A percentile compares a stretch with the other conserved stretches of the same genome.
phyloP scores from a whole-genome alignment of 306 rosid species.

The Dryas octopetala region DNA sequence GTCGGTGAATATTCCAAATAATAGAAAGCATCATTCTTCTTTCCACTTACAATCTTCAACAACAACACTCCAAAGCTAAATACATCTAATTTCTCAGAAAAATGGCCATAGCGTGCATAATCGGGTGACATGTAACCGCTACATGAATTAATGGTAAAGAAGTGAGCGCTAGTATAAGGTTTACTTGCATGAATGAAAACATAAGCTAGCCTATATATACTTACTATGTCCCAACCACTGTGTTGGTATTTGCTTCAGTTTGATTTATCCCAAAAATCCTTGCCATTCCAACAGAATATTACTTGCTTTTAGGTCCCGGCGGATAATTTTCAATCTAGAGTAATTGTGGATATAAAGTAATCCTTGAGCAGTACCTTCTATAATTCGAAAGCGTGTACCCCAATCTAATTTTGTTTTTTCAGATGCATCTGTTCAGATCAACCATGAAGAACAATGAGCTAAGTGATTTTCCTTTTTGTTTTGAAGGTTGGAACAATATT shows the following conservation, averaged over 20 bases:
- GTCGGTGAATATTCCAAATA: background rate
- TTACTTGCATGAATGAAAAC: too few relatives aligned
- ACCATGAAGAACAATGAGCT: background rate
- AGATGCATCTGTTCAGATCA: background rate
- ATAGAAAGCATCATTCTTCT: conserved; percentile 17
- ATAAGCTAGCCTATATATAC: background rate
- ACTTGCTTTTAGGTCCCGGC: too few relatives aligned
- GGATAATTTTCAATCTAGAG: too few relatives aligned
- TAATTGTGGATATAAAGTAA: conserved; percentile 6
- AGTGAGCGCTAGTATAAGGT: background rate
- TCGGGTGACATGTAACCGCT: conserved; percentile 31
- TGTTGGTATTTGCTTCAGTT: conserved; percentile 14
- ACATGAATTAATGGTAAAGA: background rate
- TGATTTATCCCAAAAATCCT: conserved; percentile 12
- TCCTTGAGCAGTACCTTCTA: conserved; percentile 11
- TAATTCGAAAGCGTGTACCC: conserved; percentile 41
- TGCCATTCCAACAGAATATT: conserved; percentile 13
- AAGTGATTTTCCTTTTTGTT: background rate
- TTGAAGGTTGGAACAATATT: background rate
- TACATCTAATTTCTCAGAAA: conserved; percentile 22
- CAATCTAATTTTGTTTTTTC: conserved; percentile 27
- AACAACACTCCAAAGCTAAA: conserved; percentile 22
- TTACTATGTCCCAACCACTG: conserved; percentile 32
- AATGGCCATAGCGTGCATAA: conserved; percentile 13
- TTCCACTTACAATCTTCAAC: conserved; percentile 26